phyloP scores from a whole-genome alignment of 768 basidiomycete species.

The Nidula microcarpa region DNA sequence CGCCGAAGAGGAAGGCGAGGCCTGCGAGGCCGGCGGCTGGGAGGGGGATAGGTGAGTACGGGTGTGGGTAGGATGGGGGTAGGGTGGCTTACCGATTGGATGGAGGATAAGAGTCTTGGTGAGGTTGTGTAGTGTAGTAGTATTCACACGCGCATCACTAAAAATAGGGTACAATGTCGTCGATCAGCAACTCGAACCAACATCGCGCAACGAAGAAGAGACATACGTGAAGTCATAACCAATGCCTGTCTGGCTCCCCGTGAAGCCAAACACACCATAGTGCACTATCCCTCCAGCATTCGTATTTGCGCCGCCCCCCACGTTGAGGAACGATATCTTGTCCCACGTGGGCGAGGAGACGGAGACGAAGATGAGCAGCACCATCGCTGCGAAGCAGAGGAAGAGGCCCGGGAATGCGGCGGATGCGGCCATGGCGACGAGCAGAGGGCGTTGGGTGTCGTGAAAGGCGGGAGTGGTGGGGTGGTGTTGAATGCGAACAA shows the following conservation, averaged over 20 bases:
- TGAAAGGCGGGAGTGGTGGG: slow-evolving; percentile 1
- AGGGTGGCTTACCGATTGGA: slow-evolving; percentile 57
- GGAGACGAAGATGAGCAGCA: slow-evolving; percentile 67
- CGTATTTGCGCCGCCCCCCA: slow-evolving; percentile 30
- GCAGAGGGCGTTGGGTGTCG: slow-evolving; percentile 5
- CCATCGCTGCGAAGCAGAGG: slow-evolving; percentile 67
- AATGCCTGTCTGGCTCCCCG: slow-evolving; percentile 47
- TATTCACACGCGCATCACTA: slow-evolving; percentile 46
- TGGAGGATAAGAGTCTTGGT: slow-evolving; percentile 75
- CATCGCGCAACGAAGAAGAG: background rate
- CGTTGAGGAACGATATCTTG: slow-evolving; percentile 62
- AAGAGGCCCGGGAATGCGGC: slow-evolving; percentile 69
- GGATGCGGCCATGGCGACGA: slow-evolving; percentile 42
- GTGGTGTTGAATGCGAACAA: slow-evolving; percentile 1
- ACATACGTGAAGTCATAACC: slow-evolving; percentile 61
- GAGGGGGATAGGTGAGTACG: slow-evolving; percentile 1
- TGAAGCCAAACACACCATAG: slow-evolving; percentile 80
- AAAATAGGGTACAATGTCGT: background rate
- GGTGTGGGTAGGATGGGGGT: slow-evolving; percentile 2
- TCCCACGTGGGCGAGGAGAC: slow-evolving; percentile 78
- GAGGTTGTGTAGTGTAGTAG: slow-evolving; percentile 58
- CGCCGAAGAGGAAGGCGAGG: slow-evolving; percentile 61
- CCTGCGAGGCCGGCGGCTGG: slow-evolving; percentile 64
- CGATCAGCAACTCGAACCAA: background rate
- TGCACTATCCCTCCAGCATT: slow-evolving; percentile 15